Evolutionary conservation across 2,329 filamentous ascomycete species (phyloP).

Genomic region (Arthrinium puccinioides): DNA sequence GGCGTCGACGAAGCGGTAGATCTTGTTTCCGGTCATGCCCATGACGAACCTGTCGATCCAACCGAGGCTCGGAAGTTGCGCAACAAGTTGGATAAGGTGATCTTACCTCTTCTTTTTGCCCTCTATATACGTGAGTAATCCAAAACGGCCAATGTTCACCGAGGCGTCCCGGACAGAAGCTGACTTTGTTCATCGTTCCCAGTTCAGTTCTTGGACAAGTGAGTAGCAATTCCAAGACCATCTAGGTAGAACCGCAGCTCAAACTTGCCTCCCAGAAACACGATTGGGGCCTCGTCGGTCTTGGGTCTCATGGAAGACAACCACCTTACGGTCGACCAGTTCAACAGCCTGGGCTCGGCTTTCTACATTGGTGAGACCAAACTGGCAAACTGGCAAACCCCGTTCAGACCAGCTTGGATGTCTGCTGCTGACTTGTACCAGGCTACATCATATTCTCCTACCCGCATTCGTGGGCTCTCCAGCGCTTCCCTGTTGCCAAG

Average conservation of each 20-base stretch:
- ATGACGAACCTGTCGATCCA: neutral
- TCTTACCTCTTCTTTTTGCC: constrained; percentile 3
- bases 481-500: constrained; percentile 4
- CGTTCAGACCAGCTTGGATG: neutral
- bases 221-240: neutral
- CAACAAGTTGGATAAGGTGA: constrained; percentile 4
- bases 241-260: neutral
- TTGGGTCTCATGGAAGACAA: constrained; percentile 5
- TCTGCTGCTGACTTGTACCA: neutral
- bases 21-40: constrained; percentile 1
- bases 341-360: constrained; percentile 4
- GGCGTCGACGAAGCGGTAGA: constrained; percentile 5
- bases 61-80: neutral
- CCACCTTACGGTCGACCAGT: constrained; percentile 4
- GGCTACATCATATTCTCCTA: constrained; percentile 6
- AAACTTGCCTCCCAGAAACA: neutral
- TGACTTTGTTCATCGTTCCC: neutral
- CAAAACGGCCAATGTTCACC: neutral
- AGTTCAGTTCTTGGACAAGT: constrained; percentile 6
- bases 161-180: too few species aligned
- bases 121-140: constrained; percentile 2
- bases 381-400: neutral
- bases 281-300: constrained; percentile 4
- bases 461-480: constrained; percentile 3
- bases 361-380: constrained; percentile 5